Evolutionary conservation across 176 grass and related monocot genomes (phyloP), one percentile per base, ranked within the genome.

Genomic region (Eleusine indica): DNA sequence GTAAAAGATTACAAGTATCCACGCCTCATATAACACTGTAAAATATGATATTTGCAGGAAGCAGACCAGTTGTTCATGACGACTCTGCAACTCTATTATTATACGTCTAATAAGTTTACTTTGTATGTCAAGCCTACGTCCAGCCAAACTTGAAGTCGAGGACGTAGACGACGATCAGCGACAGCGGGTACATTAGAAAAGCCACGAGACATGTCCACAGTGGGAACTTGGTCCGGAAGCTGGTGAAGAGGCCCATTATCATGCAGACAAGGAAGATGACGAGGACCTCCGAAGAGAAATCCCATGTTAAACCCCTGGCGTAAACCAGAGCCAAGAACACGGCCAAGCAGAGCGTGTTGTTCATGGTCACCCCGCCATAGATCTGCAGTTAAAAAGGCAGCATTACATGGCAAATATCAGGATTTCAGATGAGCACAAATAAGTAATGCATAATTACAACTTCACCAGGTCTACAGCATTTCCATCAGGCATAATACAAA

Each of bases 291-390:
- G 96, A 76, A 1, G 93, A 95, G 85, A 98, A 95, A 78, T 98
- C 91, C 91, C 96, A 95, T 7, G 85, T 90, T 29, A 94, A 82
- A 68, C 81, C 79, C 81, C 91, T 88, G 66, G 74, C 0, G 40
- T 95, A 95, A 79, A 98, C 85, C 4, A 98, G 80, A 11, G 87
- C 66, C 79, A 95, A 44, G 82, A 91, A 95, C 72, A 98, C 96
- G 1, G 85, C 85, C 74, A 94, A 67, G 87, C 89, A 94, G n/a
- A 95, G 81, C 21, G 87, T 98, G 85, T 98, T 98, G 71, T 94
- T 98, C 93, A 98, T 94, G 47, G 96, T 94, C 64, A 90, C 93
- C 62, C 42, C 89, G 54, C 96, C 96, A 5, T 95, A 98, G 14
- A 95, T 88, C 93, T 95, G 75, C 29, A 77, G 37, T 82, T 48